phyloP scores from a whole-genome alignment of 1,284 basidiomycete genomes.

The Rhizoctonia solani region DNA sequence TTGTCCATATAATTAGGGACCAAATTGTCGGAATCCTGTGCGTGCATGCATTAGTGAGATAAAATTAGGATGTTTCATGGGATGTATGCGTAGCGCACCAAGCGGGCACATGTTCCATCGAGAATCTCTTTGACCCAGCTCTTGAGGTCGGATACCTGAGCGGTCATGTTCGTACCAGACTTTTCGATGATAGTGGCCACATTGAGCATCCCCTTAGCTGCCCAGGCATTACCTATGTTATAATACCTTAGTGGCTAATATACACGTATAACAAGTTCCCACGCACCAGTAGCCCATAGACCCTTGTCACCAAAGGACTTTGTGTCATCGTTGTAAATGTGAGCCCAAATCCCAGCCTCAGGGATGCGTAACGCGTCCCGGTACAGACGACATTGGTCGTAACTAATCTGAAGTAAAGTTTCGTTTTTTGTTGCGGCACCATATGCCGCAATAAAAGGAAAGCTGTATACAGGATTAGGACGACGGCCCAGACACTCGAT shows the following conservation, averaged over 20 bases:
- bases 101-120: background rate
- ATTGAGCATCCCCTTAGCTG: slow-evolving; percentile 18
- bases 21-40: slow-evolving; percentile 14
- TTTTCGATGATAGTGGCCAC: slow-evolving; percentile 3
- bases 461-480: background rate
- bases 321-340: slow-evolving; percentile 1
- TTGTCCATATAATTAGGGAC: slow-evolving; percentile 16
- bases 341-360: background rate
- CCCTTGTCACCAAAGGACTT: slow-evolving; percentile 2
- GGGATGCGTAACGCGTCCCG: background rate
- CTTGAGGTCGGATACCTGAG: background rate
- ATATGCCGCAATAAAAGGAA: slow-evolving; percentile 11
- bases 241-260: background rate
- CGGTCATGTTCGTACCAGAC: background rate
- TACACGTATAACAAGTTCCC: no score
- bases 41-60: background rate
- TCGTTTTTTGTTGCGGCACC: background rate
- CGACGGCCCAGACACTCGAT: background rate
- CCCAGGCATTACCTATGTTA: slow-evolving; percentile 12
- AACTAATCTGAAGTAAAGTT: background rate
- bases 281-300: slow-evolving; percentile 10
- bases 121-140: background rate
- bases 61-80: background rate
- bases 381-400: slow-evolving; percentile 2
- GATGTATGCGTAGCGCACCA: background rate